Evolutionary conservation across 106 monocot species (phyloP).

Genomic region (Apostasia ramifera): DNA sequence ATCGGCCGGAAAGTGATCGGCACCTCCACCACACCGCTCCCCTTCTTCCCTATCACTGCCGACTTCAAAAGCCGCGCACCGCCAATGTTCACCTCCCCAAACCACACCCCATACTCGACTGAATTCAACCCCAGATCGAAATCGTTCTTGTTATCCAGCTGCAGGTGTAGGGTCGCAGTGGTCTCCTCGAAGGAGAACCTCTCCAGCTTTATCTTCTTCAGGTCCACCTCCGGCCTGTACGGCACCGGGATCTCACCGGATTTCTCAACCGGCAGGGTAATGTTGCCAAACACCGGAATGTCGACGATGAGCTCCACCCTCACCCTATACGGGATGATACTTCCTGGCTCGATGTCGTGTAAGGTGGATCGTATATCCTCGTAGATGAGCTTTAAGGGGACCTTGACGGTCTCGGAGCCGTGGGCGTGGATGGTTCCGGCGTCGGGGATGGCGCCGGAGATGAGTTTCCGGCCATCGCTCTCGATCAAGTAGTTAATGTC

Average conservation of each 20-base stretch:
- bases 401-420: conserved; percentile 75
- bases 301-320: conserved; percentile 59
- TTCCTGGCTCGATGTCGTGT: conserved; percentile 60
- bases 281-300: conserved; percentile 54
- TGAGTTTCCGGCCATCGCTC: conserved; percentile 71
- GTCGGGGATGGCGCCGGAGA: conserved; percentile 83
- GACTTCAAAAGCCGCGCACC: conserved; percentile 38
- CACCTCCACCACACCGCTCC: conserved; percentile 36
- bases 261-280: conserved; percentile 67
- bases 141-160: conserved; percentile 72
- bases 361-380: conserved; percentile 73
- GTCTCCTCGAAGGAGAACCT: conserved; percentile 72
- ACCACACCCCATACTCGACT: conserved; percentile 64
- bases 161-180: conserved; percentile 40
- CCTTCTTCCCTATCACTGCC: conserved; percentile 48
- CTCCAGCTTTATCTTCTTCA: conserved; percentile 51
- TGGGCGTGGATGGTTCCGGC: conserved; percentile 85
- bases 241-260: conserved; percentile 70
- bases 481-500: conserved; percentile 78
- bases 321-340: conserved; percentile 67
- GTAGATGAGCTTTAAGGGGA: conserved; percentile 58
- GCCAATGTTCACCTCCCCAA: conserved; percentile 51
- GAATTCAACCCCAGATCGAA: conserved; percentile 64
- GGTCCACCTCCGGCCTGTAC: conserved; percentile 63
- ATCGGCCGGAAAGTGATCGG: conserved; percentile 58